A percentile compares a stretch with the other conserved stretches of the same genome.
These are phyloP conservation scores for Sphagnurus paluster DNA, from an alignment of 1,284 basidiomycete species.

Conservation along the genomic window DNA sequence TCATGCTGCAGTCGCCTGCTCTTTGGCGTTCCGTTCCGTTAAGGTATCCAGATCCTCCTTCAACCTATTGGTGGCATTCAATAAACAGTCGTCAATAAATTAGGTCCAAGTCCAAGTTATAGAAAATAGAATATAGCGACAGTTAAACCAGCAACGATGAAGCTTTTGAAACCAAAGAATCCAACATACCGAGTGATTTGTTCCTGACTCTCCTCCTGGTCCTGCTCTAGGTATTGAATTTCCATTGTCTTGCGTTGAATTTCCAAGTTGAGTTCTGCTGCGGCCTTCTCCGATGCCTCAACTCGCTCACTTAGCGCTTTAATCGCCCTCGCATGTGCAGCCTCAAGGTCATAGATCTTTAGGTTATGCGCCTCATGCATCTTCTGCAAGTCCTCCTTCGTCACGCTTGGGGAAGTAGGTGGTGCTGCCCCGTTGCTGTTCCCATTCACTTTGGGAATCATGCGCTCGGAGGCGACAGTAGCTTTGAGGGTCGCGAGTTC, in stretches of 20 bases:
- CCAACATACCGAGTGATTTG: slow-evolving; percentile 76
- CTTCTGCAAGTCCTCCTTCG: slow-evolving; percentile 72
- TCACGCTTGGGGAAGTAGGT: slow-evolving; percentile 51
- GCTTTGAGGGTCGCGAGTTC: slow-evolving; percentile 69
- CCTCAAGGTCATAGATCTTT: slow-evolving; percentile 76
- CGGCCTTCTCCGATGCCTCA: slow-evolving; percentile 51
- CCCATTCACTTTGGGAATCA: slow-evolving; percentile 58
- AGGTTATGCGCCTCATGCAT: slow-evolving; percentile 81
- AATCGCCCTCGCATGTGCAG: slow-evolving; percentile 65
- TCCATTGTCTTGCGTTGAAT: slow-evolving; percentile 74
- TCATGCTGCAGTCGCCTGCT: slow-evolving; percentile 28
- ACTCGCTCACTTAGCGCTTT: slow-evolving; percentile 62
- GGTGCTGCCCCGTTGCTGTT: slow-evolving; percentile 39
- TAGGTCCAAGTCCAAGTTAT: slow-evolving; percentile 35
- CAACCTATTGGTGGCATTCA: slow-evolving; percentile 44
- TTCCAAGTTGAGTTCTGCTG: slow-evolving; percentile 59
- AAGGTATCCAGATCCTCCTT: slow-evolving; percentile 61
- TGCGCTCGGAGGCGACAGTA: slow-evolving; percentile 45
- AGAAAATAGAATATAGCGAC: slow-evolving; percentile 58
- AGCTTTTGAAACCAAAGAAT: slow-evolving; percentile 58
- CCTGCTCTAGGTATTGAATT: slow-evolving; percentile 73
- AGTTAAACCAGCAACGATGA: slow-evolving; percentile 51
- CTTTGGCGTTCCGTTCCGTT: slow-evolving; percentile 37
- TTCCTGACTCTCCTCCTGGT: slow-evolving; percentile 73
- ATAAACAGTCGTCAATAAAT: slow-evolving; percentile 36